phyloP scores from a whole-genome alignment of 2,329 filamentous ascomycete species.

The Clonostachys rosea region DNA sequence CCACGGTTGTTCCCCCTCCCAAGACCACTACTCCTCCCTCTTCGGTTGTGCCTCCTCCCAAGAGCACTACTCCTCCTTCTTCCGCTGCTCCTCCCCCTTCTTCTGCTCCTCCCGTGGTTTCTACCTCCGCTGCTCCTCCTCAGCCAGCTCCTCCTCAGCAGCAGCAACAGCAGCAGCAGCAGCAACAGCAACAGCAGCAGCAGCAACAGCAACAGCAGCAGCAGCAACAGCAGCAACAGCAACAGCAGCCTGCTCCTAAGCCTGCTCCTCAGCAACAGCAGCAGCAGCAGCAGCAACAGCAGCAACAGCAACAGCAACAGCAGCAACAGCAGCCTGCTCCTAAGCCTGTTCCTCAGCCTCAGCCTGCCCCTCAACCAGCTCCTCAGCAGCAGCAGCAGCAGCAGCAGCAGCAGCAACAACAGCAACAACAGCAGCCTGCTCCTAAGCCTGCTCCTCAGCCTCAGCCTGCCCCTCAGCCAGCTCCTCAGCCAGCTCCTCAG shows the following conservation, averaged over 20 bases:
- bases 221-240: too few relatives aligned
- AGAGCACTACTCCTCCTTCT: conserved; percentile 2
- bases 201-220: too few relatives aligned
- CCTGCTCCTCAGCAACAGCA: conserved; percentile 7
- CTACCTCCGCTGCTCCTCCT: not conserved
- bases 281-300: too few relatives aligned
- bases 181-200: too few relatives aligned
- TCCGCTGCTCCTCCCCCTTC: conserved; percentile 4
- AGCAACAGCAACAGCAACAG: too few relatives aligned
- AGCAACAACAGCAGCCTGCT: too few relatives aligned
- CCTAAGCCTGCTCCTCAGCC: not conserved
- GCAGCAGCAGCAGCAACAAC: too few relatives aligned
- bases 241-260: not conserved
- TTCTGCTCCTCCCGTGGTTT: conserved; percentile 4
- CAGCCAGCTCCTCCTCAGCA: conserved; percentile 7
- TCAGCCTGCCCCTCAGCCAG: not conserved
- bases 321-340: conserved; percentile 1
- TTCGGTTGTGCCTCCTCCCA: not conserved
- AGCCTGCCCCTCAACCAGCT: not conserved
- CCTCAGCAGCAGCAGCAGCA: too few relatives aligned
- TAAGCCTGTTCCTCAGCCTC: not conserved
- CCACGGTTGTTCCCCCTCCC: conserved; percentile 6
- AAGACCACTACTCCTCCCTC: conserved; percentile 7
- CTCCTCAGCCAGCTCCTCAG: not conserved
- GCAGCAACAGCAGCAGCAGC: too few relatives aligned